phyloP scores from a whole-genome alignment of 306 rosid genomes.

The Rosa lucieae region DNA sequence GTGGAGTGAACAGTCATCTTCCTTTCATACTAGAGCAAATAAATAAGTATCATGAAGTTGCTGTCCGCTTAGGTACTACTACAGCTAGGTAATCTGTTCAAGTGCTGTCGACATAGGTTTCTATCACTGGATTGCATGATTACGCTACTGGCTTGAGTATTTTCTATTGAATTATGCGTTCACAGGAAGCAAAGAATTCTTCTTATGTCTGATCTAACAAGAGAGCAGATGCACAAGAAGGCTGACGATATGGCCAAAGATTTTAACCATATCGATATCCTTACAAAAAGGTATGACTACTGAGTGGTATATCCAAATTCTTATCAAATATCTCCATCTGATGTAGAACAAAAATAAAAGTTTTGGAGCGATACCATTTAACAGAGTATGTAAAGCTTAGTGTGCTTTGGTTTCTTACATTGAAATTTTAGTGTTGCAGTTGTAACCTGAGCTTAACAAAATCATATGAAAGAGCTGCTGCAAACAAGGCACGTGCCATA shows the following conservation, averaged over 20 bases:
- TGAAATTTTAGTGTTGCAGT: slow-evolving; percentile 58
- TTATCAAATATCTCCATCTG: slow-evolving; percentile 4
- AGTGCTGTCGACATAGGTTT: slow-evolving; percentile 23
- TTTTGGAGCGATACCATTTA: background rate
- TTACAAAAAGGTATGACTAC: slow-evolving; percentile 76
- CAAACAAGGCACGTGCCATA: slow-evolving; percentile 84
- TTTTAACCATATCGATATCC: slow-evolving; percentile 80
- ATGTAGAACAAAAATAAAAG: background rate
- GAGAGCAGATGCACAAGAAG: slow-evolving; percentile 83
- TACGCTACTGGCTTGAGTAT: slow-evolving; percentile 33
- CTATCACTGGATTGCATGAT: slow-evolving; percentile 30
- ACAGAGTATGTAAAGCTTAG: slow-evolving; percentile 15
- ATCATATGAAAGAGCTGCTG: slow-evolving; percentile 94
- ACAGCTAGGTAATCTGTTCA: slow-evolving; percentile 72
- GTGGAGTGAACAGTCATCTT: slow-evolving; percentile 88
- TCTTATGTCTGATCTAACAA: slow-evolving; percentile 95
- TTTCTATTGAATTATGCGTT: slow-evolving; percentile 23
- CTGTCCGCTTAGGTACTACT: slow-evolving; percentile 95
- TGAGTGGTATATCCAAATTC: slow-evolving; percentile 4
- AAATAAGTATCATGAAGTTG: slow-evolving; percentile 73
- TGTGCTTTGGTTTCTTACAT: slow-evolving; percentile 30
- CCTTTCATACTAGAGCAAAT: slow-evolving; percentile 86
- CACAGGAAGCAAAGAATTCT: slow-evolving; percentile 91
- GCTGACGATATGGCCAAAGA: slow-evolving; percentile 76
- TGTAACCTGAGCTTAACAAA: slow-evolving; percentile 82